Base-by-base conservation (phyloP, 2,329 filamentous ascomycete genomes). In the Exophiala oligosperma region DNA sequence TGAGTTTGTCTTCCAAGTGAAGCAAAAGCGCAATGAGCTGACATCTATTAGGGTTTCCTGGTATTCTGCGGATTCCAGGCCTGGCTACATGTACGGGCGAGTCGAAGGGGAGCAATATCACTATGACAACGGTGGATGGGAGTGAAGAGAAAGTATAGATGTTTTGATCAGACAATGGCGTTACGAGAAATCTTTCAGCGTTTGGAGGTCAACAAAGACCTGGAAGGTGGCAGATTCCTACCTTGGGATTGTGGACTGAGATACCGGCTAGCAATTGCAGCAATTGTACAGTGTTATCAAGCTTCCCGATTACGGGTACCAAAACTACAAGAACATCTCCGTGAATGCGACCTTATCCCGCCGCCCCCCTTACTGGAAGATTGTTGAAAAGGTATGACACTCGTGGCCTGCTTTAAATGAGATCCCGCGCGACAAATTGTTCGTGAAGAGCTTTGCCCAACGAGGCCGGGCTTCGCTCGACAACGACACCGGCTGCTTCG, bases 401-500 rank as follows among this genome's bases (percentile, higher is more conserved):
- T 9, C 47, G 35, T 26, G 43, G 29, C 6, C 4, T 17, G 28
- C 55, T 62, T 17, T 90, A 99, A 81, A 99, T 85, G 75, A 99
- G 81, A 79, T 99, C 94, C 66, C 91, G 86, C 83, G 92, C 91
- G 75, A 97, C 91, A 75, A 99, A 99, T 82, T 97, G 91, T 65
- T 90, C 88, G 74, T 95, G 91, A 71, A 99, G 83, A 61, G 92
- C 89, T 85, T 96, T 97, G 75, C 94, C 94, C 70, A 99, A 85
- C 68, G 86, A 79, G 67, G 94, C 94, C 65, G 94, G 93, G 71
- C 91, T 96, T 77, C 91, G 88, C 87, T 97, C 93, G 67, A 99
- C 94, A 70, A 97, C 85, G 70, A 97, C 94, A 75, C 94, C 94
- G 63, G 94, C 94, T 65, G 84, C 84, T 82, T 97, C 90, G 61